phyloP scores from a whole-genome alignment of 2,329 filamentous ascomycete genomes.

The Gnomoniopsis sp. region DNA sequence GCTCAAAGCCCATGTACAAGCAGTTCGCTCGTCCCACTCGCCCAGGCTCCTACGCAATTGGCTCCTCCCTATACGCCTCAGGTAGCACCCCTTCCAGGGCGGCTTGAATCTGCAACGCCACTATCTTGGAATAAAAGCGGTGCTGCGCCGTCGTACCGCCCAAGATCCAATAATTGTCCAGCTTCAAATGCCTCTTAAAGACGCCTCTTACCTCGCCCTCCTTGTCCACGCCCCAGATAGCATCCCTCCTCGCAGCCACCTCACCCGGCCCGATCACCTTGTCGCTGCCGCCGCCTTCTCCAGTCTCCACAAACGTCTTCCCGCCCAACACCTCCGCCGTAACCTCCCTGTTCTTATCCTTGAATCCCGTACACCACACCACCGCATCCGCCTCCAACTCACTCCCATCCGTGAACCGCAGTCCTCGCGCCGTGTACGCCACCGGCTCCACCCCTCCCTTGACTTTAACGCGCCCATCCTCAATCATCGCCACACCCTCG shows the following conservation, averaged over 20 bases:
- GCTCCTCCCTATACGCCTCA: conserved; percentile 27
- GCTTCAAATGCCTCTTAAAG: conserved; percentile 32
- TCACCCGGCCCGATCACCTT: conserved; percentile 24
- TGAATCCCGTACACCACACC: conserved; percentile 39
- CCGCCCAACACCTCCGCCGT: conserved; percentile 25
- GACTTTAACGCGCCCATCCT: conserved; percentile 28
- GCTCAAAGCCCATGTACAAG: too few species aligned
- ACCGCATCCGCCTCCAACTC: conserved; percentile 33
- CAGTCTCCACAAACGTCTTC: conserved; percentile 21
- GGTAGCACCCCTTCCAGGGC: conserved; percentile 32
- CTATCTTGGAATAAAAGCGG: conserved; percentile 29
- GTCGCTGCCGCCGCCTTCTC: conserved; percentile 4
- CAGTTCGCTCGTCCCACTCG: too few species aligned
- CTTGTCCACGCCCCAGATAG: conserved; percentile 37
- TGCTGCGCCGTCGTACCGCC: conserved; percentile 32
- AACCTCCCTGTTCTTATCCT: conserved; percentile 27
- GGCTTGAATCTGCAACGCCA: conserved; percentile 34
- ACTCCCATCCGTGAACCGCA: conserved; percentile 33
- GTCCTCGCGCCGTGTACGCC: conserved; percentile 28
- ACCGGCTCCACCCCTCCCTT: conserved; percentile 29
- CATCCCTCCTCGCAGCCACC: conserved; percentile 31
- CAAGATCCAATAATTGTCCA: conserved; percentile 34
- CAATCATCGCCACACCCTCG: conserved; percentile 27
- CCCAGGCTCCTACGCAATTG: background rate
- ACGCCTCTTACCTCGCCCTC: conserved; percentile 41